Conservation (phyloP, 148 eudicot species). For the Vaccinium vitisidaea region DNA sequence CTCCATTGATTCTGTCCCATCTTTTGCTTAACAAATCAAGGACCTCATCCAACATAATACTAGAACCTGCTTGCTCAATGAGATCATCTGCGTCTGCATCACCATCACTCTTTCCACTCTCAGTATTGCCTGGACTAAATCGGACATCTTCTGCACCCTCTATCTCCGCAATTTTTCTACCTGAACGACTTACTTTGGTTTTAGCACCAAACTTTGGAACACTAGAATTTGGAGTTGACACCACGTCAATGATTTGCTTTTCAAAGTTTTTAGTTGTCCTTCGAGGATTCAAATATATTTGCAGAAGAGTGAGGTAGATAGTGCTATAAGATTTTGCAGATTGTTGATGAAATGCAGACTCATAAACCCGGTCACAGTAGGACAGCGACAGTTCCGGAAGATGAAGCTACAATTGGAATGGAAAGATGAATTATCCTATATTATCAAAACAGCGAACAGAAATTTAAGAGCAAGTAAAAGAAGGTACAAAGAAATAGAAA, state of each 20-base stretch:
- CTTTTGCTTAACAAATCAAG: constrained; percentile 82
- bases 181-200: constrained; percentile 49
- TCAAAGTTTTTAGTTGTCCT: constrained; percentile 77
- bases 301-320: constrained; percentile 85
- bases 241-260: constrained; percentile 63
- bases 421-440: background rate
- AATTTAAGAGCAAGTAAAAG: constrained; percentile 4
- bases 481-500: background rate
- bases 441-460: background rate
- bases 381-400: constrained; percentile 88
- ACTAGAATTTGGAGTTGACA: constrained; percentile 58
- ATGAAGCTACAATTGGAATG: constrained; percentile 63
- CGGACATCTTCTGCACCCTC: constrained; percentile 86
- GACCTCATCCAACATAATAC: constrained; percentile 93
- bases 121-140: constrained; percentile 68
- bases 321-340: constrained; percentile 59
- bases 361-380: constrained; percentile 87
- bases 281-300: constrained; percentile 88
- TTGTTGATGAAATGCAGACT: constrained; percentile 63
- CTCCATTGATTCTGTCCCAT: constrained; percentile 96
- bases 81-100: constrained; percentile 82
- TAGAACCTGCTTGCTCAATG: constrained; percentile 57
- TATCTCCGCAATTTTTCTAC: constrained; percentile 81
- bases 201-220: constrained; percentile 41
- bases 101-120: constrained; percentile 95